These are phyloP conservation scores for Phellinidium pouzarii DNA, from an alignment of 1,284 basidiomycete species.

Conservation along the genomic window DNA sequence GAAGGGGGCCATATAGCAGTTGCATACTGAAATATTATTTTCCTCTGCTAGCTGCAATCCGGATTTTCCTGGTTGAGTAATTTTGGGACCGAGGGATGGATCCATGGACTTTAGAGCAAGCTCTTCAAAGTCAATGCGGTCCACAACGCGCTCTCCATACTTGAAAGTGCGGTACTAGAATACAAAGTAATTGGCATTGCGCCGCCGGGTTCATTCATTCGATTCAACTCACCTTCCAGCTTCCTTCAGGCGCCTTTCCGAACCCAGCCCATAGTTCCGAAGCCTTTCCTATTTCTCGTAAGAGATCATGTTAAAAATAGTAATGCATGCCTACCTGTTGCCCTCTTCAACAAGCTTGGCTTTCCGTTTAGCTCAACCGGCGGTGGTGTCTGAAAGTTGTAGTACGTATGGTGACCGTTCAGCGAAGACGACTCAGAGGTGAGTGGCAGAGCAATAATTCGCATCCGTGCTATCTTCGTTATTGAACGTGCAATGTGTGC, in stretches of 20 bases:
- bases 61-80: constrained; percentile 21
- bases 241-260: constrained; percentile 53
- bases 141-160: constrained; percentile 58
- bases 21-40: constrained; percentile 4
- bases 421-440: constrained; percentile 10
- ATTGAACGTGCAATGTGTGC: constrained; percentile 4
- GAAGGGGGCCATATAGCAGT: background rate
- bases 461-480: constrained; percentile 14
- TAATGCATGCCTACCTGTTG: constrained; percentile 14
- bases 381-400: constrained; percentile 18
- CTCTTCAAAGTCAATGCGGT: constrained; percentile 72
- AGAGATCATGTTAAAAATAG: background rate
- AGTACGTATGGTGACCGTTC: constrained; percentile 16
- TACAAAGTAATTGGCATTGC: background rate
- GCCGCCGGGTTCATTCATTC: constrained; percentile 4
- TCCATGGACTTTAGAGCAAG: constrained; percentile 63
- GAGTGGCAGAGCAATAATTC: constrained; percentile 18
- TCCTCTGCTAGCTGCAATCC: constrained; percentile 19
- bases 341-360: constrained; percentile 22
- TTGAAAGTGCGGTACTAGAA: constrained; percentile 35
- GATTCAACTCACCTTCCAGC: constrained; percentile 53
- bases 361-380: background rate
- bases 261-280: constrained; percentile 53
- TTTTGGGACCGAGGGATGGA: constrained; percentile 52
- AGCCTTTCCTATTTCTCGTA: constrained; percentile 37